These are phyloP conservation scores for Beta macrorhiza DNA, from an alignment of 179 eudicot species.

Conservation along the genomic window DNA sequence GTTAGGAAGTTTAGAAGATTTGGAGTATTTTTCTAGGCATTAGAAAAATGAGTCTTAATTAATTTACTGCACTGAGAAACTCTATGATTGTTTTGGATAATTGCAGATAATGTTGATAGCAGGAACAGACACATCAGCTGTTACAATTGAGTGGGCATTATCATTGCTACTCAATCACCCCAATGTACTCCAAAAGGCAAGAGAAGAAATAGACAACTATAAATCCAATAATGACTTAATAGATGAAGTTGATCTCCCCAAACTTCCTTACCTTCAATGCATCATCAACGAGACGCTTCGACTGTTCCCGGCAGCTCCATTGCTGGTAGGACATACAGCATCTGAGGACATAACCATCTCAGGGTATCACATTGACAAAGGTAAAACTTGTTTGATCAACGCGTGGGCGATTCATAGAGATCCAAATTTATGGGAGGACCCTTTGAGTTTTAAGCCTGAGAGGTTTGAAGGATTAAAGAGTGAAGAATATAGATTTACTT, in stretches of 20 bases:
- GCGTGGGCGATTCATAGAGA: conserved; percentile 47
- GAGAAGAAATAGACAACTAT: conserved; percentile 18
- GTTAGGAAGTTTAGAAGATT: no score
- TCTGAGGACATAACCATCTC: conserved; percentile 29
- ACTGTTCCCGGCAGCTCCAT: conserved; percentile 21
- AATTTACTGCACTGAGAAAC: background rate
- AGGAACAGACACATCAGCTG: conserved; percentile 30
- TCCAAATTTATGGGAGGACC: conserved; percentile 36
- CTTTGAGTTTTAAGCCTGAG: conserved; percentile 33
- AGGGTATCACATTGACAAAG: conserved; percentile 29
- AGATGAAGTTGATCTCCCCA: conserved; percentile 15
- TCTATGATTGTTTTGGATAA: background rate
- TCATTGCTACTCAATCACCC: conserved; percentile 24
- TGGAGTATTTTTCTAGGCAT: no score
- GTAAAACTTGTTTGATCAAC: conserved; percentile 34
- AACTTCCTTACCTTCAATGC: conserved; percentile 27
- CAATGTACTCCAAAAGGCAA: conserved; percentile 25
- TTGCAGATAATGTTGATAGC: conserved; percentile 15
- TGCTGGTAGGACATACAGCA: conserved; percentile 31
- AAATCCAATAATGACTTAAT: conserved; percentile 9
- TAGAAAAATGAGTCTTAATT: no score
- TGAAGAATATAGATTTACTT: conserved; percentile 15
- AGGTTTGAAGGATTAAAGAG: conserved; percentile 24
- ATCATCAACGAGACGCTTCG: conserved; percentile 27
- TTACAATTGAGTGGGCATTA: conserved; percentile 31